Conservation (phyloP, 306 rosid species). For the Alnus glutinosa region DNA sequence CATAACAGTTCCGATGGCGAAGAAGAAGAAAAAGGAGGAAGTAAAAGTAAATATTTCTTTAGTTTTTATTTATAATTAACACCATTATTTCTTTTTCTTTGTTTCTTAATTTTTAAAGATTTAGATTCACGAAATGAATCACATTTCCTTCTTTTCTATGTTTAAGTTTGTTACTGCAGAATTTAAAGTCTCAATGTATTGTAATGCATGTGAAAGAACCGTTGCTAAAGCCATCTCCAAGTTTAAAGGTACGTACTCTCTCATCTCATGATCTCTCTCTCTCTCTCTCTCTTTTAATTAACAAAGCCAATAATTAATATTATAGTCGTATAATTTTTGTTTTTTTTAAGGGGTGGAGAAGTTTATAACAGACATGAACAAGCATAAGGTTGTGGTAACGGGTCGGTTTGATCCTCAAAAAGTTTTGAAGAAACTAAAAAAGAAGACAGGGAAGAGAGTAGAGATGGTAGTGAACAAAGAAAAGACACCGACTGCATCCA, state of each 20-base stretch:
- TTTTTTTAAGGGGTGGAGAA: conserved; percentile 61
- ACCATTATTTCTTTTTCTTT: background rate
- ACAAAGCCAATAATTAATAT: too few species aligned
- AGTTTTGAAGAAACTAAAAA: conserved; percentile 65
- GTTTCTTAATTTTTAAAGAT: background rate
- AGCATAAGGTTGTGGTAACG: conserved; percentile 53
- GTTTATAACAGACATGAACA: conserved; percentile 63
- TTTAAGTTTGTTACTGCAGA: conserved; percentile 33
- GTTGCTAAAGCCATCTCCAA: conserved; percentile 68
- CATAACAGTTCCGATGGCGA: conserved; percentile 44
- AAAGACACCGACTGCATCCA: conserved; percentile 13
- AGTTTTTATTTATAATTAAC: background rate
- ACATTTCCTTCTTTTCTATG: background rate
- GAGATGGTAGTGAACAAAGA: conserved; percentile 48
- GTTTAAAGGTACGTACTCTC: conserved; percentile 50
- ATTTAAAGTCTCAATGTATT: conserved; percentile 71
- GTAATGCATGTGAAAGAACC: conserved; percentile 75
- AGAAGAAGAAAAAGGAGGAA: conserved; percentile 39
- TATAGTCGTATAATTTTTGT: background rate
- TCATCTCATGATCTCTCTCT: too few species aligned
- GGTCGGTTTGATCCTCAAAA: conserved; percentile 65
- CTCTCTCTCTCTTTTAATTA: background rate
- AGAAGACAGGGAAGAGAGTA: conserved; percentile 64
- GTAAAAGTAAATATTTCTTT: conserved; percentile 35
- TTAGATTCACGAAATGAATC: background rate